A percentile compares a stretch with the other conserved stretches of the same genome.
Evolutionary conservation across 2,329 filamentous ascomycete species (phyloP).

Genomic region (Calonectria honghensis): DNA sequence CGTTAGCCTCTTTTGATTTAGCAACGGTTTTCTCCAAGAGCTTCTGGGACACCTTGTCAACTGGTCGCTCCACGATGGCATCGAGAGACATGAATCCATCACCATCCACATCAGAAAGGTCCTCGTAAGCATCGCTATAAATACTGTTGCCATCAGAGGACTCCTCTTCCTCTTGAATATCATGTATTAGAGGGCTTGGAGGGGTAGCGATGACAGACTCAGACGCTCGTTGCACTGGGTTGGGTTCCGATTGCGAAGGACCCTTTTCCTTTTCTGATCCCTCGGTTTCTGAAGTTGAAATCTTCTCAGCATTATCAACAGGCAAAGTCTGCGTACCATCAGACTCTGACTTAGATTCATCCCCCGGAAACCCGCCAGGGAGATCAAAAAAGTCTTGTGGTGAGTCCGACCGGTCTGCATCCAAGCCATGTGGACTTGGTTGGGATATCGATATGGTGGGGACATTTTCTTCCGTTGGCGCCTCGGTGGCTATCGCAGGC

Average conservation of each 20-base stretch:
- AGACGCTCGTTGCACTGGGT: not conserved
- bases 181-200: slow-evolving; percentile 56
- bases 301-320: slow-evolving; percentile 23
- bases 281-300: not conserved
- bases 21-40: slow-evolving; percentile 51
- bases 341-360: slow-evolving; percentile 53
- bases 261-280: not conserved
- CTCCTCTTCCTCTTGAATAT: slow-evolving; percentile 64
- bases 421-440: slow-evolving; percentile 63
- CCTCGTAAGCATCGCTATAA: slow-evolving; percentile 87
- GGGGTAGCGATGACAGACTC: slow-evolving; percentile 45
- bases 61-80: slow-evolving; percentile 80
- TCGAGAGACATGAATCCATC: slow-evolving; percentile 84
- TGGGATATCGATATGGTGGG: slow-evolving; percentile 67
- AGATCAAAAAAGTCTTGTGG: slow-evolving; percentile 67
- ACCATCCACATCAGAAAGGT: slow-evolving; percentile 78
- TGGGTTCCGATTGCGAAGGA: not conserved
- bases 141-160: slow-evolving; percentile 73
- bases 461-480: slow-evolving; percentile 50
- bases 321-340: slow-evolving; percentile 29
- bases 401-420: slow-evolving; percentile 45
- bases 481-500: slow-evolving; percentile 33
- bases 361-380: slow-evolving; percentile 76
- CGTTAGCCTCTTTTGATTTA: slow-evolving; percentile 44
- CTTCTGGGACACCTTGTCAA: slow-evolving; percentile 50